Evolutionary conservation across 768 basidiomycete species (phyloP), one percentile per base, ranked within the genome.

Genomic region (Naganishia antarctica): DNA sequence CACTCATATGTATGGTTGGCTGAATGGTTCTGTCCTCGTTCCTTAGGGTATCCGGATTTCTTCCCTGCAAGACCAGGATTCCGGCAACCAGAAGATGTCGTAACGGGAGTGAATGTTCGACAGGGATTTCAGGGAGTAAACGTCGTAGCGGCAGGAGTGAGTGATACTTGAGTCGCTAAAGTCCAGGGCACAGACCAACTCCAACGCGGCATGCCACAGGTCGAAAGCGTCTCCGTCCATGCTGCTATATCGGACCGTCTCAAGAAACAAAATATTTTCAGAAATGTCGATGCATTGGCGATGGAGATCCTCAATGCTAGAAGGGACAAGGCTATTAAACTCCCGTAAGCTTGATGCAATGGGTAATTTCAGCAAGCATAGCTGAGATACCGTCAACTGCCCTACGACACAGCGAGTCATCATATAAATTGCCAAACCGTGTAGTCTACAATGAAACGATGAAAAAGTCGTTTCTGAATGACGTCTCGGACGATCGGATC

Each of bases 101-200:
- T 76, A n/a, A 76, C 75, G 2, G 74, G 70, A 59, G 70, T 73
- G 32, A 74, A 73, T 60, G 75, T 76, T 62, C 72, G 73, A 60
- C 72, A 72, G 64, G 75, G 75, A 2, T 76, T 70, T 48, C 58
- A 66, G 15, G 69, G 23, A 7, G 40, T 40, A 4, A 63, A 63
- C n/a, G 40, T 43, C 2, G 53, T 57, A 12, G 53, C 53, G 1
- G 34, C 53, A n/a, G 53, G 53, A 18, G 53, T 57, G 11, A 41
- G 53, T 51, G 3, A 4, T 4, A 51, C 15, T 31, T 50, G 7
- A n/a, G n/a, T n/a, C n/a, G n/a, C n/a, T n/a, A n/a, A n/a, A n/a
- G n/a, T n/a, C n/a, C n/a, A n/a, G n/a, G n/a, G n/a, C n/a, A n/a
- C n/a, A n/a, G n/a, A n/a, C n/a, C n/a, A n/a, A n/a, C n/a, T n/a